Evolutionary conservation across 2,329 filamentous ascomycete genomes (phyloP).

Genomic region (Amauroascus verrucosus): DNA sequence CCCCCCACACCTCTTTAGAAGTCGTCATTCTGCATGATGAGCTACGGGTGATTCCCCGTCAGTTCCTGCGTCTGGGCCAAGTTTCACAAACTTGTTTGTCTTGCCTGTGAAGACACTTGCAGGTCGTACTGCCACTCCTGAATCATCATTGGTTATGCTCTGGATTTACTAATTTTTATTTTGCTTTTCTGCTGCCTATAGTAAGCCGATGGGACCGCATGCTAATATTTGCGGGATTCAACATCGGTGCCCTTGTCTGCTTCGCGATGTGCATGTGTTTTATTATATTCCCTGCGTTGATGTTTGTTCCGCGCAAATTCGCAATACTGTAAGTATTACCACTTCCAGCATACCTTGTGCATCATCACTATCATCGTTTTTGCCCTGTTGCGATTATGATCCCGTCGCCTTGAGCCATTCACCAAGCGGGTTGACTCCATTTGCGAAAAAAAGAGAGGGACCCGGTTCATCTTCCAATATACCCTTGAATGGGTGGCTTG

Average conservation of each 20-base stretch:
- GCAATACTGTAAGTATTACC: constrained; percentile 81
- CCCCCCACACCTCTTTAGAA: constrained; percentile 2
- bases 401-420: neutral
- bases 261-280: constrained; percentile 80
- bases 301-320: constrained; percentile 80
- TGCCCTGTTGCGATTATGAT: constrained; percentile 17
- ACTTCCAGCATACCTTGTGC: constrained; percentile 10
- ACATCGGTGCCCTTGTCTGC: constrained; percentile 77
- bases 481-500: neutral
- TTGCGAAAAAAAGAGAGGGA: no score
- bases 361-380: constrained; percentile 13
- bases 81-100: constrained; percentile 20
- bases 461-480: neutral
- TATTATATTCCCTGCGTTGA: constrained; percentile 73
- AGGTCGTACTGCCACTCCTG: neutral
- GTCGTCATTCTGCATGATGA: constrained; percentile 26
- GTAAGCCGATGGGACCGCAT: constrained; percentile 96
- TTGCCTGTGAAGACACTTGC: neutral
- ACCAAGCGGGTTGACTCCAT: neutral
- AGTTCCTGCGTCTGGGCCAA: constrained; percentile 33
- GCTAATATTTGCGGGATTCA: constrained; percentile 83
- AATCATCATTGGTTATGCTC: constrained; percentile 1
- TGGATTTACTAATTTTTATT: neutral
- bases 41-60: constrained; percentile 13
- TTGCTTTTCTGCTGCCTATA: constrained; percentile 33